These are phyloP conservation scores for Eucalyptus marginata DNA, from an alignment of 345 rosid genomes.

Conservation along the genomic window DNA sequence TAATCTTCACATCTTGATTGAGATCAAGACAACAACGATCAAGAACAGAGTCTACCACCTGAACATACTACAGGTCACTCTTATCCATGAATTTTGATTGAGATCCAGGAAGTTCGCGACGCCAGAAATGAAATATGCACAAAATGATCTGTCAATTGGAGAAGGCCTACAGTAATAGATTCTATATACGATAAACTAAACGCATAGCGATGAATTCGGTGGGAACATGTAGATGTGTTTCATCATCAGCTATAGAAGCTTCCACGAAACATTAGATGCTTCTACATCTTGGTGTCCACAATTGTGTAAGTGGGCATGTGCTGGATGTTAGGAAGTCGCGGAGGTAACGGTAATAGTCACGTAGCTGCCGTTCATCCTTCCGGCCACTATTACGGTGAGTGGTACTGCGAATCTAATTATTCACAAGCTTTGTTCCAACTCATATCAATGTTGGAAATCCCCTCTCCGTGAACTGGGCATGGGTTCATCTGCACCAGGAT, in stretches of 20 bases:
- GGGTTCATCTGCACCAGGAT: constrained; percentile 20
- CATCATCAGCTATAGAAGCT: background rate
- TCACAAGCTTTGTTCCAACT: background rate
- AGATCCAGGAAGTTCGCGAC: background rate
- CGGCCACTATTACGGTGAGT: background rate
- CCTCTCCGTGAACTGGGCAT: constrained; percentile 31
- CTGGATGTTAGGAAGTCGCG: background rate
- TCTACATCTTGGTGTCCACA: background rate
- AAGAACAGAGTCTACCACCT: background rate
- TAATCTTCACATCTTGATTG: background rate
- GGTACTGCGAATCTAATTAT: background rate
- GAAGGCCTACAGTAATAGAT: background rate
- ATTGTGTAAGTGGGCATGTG: background rate
- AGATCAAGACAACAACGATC: background rate
- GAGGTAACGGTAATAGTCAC: background rate
- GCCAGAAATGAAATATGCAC: background rate
- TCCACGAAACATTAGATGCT: background rate
- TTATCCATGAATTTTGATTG: background rate
- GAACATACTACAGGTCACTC: background rate
- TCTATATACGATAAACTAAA: background rate
- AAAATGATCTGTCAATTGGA: background rate
- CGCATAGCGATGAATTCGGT: background rate
- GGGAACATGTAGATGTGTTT: background rate
- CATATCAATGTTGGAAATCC: constrained; percentile 4
- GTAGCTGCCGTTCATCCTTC: background rate